Base-by-base conservation (phyloP, 352 stramenopile species). In the Pythium phragmitis region DNA sequence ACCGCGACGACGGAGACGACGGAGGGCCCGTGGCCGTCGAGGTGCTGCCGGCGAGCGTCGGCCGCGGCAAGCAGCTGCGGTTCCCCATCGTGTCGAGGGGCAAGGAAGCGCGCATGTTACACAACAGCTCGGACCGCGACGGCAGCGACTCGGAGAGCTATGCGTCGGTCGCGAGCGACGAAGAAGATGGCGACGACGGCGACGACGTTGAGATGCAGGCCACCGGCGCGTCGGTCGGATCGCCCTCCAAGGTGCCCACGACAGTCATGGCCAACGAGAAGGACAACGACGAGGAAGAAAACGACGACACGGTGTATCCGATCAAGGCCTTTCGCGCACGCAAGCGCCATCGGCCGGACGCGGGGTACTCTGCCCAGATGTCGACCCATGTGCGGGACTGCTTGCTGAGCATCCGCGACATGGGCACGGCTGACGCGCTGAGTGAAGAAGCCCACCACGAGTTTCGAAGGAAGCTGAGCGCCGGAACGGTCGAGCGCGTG, bases 341-440 rank as follows among this genome's bases (percentile, higher is more conserved):
- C 43, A 96, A 96, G 70, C 75, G 87, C 45, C 83, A 94, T 76
- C 87, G 85, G 0, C 87, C 87, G 14, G 80, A 93, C 67, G 91
- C 83, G 13, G 74, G 79, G 1, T 94, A 96, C 70, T 89, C 85
- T 71, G 86, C 85, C 61, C 80, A 88, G 46, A 94, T 96, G 85
- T 92, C 87, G 14, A 91, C 82, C 26, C 91, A 89, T 54, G 82
- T 96, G 56, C 82, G 83, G 51, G 82, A 90, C 65, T 93, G 85
- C 49, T 72, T 96, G 51, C 72, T 96, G 17, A 89, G 75, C 52
- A 80, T 96, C 56, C 85, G 87, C n/a, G 74, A 89, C 45, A 72
- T 70, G 42, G 68, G 68, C 14, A 63, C 74, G 14, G 65, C 73
- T 2, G 78, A 84, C 7, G 73, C 79, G 17, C 80, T 91, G 49